A percentile compares a stretch with the other conserved stretches of the same genome.
phyloP scores from a whole-genome alignment of 192 early-diverging fungal species.

The Backusella mclennaniae region DNA sequence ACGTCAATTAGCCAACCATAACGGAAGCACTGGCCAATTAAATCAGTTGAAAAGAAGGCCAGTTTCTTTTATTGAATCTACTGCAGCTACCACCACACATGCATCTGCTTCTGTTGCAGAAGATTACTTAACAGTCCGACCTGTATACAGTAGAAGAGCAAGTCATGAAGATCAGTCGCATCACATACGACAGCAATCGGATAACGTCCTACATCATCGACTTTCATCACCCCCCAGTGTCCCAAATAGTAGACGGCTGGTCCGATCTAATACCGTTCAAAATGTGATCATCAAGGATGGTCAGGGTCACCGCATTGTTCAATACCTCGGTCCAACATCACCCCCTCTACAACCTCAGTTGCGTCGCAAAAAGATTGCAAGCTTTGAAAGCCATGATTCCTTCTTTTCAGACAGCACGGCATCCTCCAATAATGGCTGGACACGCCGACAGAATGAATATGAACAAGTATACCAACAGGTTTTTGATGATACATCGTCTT shows the following conservation, averaged over 20 bases:
- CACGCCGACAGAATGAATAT: neutral
- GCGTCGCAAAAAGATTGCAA: neutral
- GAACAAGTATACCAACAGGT: neutral
- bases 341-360: neutral
- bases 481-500: conserved; percentile 2
- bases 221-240: neutral
- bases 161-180: conserved; percentile 11
- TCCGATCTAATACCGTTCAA: conserved; percentile 14
- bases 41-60: neutral
- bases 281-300: conserved; percentile 15
- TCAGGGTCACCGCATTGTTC: conserved; percentile 10
- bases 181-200: conserved; percentile 2
- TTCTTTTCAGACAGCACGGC: neutral
- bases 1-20: conserved; percentile 12
- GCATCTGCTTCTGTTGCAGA: neutral
- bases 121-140: conserved; percentile 1
- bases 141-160: conserved; percentile 12
- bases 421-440: neutral
- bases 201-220: conserved; percentile 1
- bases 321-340: conserved; percentile 4
- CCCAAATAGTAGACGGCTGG: neutral
- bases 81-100: neutral
- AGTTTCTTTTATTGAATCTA: conserved; percentile 10
- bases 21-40: neutral
- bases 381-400: conserved; percentile 9